Percentiles rank a stretch among this genome's conserved stretches.
Evolutionary conservation across 2,329 filamentous ascomycete species (phyloP).

Genomic region (Alternaria postmessia): DNA sequence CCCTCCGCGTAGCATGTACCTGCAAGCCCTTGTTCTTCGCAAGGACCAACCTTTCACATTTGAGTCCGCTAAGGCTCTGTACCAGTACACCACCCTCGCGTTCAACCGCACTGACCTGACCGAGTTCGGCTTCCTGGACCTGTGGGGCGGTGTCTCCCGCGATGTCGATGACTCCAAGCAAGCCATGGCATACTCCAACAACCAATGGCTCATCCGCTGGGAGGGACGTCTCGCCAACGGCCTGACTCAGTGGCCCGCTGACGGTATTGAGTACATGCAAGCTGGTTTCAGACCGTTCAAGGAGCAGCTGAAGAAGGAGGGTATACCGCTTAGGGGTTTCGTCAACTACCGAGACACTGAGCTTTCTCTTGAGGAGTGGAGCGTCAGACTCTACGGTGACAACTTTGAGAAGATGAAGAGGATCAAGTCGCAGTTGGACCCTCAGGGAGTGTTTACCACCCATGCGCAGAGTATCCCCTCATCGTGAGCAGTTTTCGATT

Average conservation of each 20-base stretch:
- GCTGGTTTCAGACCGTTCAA: constrained; percentile 24
- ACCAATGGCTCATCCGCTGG: constrained; percentile 34
- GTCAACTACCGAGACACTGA: constrained; percentile 31
- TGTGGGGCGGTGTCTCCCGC: constrained; percentile 28
- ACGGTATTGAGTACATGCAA: constrained; percentile 30
- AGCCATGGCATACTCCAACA: constrained; percentile 25
- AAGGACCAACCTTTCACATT: constrained; percentile 19
- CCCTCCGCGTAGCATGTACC: constrained; percentile 24
- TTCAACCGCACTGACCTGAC: constrained; percentile 27
- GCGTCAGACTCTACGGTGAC: constrained; percentile 24
- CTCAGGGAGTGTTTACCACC: constrained; percentile 21
- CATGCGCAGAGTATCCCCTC: constrained; percentile 13
- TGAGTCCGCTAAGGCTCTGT: constrained; percentile 21
- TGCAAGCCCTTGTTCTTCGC: constrained; percentile 24
- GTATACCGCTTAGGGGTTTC: constrained; percentile 24
- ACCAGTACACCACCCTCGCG: constrained; percentile 15
- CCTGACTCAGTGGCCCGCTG: constrained; percentile 22
- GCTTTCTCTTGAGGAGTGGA: constrained; percentile 24
- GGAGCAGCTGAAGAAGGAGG: constrained; percentile 20
- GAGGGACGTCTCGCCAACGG: constrained; percentile 20
- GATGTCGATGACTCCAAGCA: constrained; percentile 24
- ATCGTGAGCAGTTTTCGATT: not conserved
- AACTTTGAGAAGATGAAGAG: constrained; percentile 28
- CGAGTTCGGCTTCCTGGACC: constrained; percentile 27
- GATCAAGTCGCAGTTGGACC: constrained; percentile 25